Percentiles rank a stretch among this genome's conserved stretches.
Evolutionary conservation across 192 early-diverging fungal genomes (phyloP).

Genomic region (Rhizophagus clarus): DNA sequence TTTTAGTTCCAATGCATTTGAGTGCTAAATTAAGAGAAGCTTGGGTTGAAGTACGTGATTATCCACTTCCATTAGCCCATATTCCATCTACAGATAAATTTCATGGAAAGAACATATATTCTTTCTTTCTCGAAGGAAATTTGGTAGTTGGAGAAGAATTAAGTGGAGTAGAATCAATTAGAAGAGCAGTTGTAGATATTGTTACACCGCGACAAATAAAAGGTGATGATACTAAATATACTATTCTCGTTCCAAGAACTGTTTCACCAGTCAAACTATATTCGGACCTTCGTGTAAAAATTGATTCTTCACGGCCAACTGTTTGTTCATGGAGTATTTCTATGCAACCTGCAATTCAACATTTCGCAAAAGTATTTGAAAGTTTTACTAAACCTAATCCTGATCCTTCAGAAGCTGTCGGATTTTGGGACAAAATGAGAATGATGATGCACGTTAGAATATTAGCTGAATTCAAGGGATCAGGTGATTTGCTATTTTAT

Average conservation of each 20-base stretch:
- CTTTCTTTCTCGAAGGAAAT: conserved; percentile 42
- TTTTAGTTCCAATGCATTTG: conserved; percentile 46
- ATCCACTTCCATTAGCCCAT: conserved; percentile 44
- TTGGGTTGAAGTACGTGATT: conserved; percentile 44
- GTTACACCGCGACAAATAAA: not conserved
- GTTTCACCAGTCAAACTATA: conserved; percentile 46
- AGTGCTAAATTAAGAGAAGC: conserved; percentile 38
- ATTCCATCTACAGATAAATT: conserved; percentile 31
- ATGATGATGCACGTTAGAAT: conserved; percentile 44
- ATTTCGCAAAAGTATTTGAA: conserved; percentile 40
- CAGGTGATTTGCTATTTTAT: conserved; percentile 40
- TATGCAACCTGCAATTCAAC: conserved; percentile 46
- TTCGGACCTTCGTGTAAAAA: conserved; percentile 42
- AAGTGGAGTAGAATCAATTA: conserved; percentile 32
- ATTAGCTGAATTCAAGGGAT: conserved; percentile 39
- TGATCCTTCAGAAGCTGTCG: conserved; percentile 43
- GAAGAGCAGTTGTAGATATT: conserved; percentile 29
- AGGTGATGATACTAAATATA: conserved; percentile 21
- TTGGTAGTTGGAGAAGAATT: conserved; percentile 49
- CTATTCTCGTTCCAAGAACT: conserved; percentile 35
- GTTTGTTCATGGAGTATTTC: conserved; percentile 39
- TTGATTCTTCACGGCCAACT: conserved; percentile 30
- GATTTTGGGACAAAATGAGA: conserved; percentile 51
- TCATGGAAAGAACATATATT: not conserved
- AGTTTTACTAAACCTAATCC: conserved; percentile 43